Evolutionary conservation across 768 basidiomycete genomes (phyloP).

Genomic region (Boletus sp.): DNA sequence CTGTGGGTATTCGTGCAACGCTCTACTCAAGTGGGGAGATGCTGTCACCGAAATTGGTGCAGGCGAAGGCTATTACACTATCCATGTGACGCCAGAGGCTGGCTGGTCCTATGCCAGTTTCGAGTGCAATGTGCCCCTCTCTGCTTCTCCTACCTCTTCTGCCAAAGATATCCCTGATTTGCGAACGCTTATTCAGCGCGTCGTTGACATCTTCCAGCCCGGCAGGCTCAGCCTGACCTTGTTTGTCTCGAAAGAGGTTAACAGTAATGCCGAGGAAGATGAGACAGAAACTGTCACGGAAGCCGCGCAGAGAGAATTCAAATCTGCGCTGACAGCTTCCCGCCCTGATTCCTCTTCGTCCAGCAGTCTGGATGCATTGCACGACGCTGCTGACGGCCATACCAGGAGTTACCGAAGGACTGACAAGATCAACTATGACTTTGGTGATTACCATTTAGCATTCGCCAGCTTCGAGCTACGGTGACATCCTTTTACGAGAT

Average conservation of each 20-base stretch:
- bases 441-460: conserved; percentile 87
- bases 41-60: conserved; percentile 18
- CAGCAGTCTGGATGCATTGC: conserved; percentile 11
- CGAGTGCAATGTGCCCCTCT: conserved; percentile 92
- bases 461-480: conserved; percentile 80
- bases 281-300: conserved; percentile 58
- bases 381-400: conserved; percentile 17
- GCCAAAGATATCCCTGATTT: conserved; percentile 63
- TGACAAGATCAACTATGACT: conserved; percentile 98
- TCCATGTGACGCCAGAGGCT: conserved; percentile 97
- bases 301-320: conserved; percentile 72
- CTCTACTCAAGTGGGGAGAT: conserved; percentile 65
- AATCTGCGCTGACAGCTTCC: conserved; percentile 49
- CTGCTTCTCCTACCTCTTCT: conserved; percentile 28
- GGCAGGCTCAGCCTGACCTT: conserved; percentile 80
- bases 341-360: conserved; percentile 26
- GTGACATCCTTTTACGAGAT: conserved; percentile 21
- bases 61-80: conserved; percentile 94
- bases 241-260: conserved; percentile 75
- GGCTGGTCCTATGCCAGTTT: conserved; percentile 99
- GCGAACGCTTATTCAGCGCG: conserved; percentile 76
- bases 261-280: conserved; percentile 40
- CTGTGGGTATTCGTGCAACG: conserved; percentile 96
- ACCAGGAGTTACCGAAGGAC: conserved; percentile 65
- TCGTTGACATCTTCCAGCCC: conserved; percentile 92